phyloP scores from a whole-genome alignment of 805 yeast genomes.

The Hanseniaspora taiwanica region DNA sequence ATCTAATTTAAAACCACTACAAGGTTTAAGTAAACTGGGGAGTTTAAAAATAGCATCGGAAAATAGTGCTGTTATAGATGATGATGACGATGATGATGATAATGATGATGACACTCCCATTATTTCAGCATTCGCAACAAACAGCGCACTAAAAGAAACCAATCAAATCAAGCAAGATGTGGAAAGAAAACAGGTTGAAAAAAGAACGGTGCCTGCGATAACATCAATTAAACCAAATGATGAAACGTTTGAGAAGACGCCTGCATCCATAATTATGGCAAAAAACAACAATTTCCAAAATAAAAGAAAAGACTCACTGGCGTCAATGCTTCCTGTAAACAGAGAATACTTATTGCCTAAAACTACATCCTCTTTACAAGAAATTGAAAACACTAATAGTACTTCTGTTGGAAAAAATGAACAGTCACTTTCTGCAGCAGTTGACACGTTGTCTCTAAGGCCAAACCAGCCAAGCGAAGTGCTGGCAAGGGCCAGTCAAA shows the following conservation, averaged over 20 bases:
- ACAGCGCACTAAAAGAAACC: no score
- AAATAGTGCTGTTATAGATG: slow-evolving; percentile 6
- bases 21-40: slow-evolving; percentile 17
- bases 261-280: slow-evolving; percentile 15
- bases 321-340: slow-evolving; percentile 8
- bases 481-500: no score
- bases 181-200: neutral
- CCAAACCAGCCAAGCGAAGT: no score
- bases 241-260: slow-evolving; percentile 11
- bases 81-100: slow-evolving; percentile 7
- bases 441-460: no score
- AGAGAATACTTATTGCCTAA: neutral
- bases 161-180: slow-evolving; percentile 1
- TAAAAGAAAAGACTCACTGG: slow-evolving; percentile 17
- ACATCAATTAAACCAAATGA: neutral
- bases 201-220: neutral
- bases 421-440: no score
- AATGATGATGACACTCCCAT: no score
- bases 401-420: neutral
- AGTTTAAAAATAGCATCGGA: slow-evolving; percentile 11
- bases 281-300: slow-evolving; percentile 9
- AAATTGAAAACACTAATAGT: neutral
- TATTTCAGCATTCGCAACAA: no score
- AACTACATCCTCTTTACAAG: neutral
- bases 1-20: slow-evolving; percentile 20